Percentiles rank a stretch among this genome's conserved stretches.
These are phyloP conservation scores for Rehmannia glutinosa DNA, from an alignment of 257 asterid genomes.

Conservation along the genomic window DNA sequence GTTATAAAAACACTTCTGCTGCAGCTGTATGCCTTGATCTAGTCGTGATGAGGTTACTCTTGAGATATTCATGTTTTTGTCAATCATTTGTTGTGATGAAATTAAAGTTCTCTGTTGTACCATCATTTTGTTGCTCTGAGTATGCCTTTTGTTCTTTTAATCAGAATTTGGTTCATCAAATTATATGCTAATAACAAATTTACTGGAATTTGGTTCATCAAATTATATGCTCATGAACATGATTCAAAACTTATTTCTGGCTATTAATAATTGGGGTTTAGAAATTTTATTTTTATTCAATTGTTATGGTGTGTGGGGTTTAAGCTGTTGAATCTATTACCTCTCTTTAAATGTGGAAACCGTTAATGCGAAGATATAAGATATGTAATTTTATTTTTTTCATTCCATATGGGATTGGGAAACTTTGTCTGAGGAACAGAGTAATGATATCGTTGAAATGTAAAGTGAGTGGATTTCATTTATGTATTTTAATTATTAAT, in stretches of 20 bases:
- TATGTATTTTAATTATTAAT: not conserved
- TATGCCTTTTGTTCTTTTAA: not conserved
- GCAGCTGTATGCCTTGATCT: conserved; percentile 17
- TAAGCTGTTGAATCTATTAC: no score
- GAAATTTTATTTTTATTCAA: no score
- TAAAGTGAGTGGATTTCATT: conserved; percentile 8
- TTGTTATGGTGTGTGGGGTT: no score
- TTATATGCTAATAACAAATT: no score
- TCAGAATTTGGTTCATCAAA: not conserved
- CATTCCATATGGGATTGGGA: no score
- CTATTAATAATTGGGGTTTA: no score
- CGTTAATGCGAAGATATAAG: no score
- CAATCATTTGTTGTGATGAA: conserved; percentile 17
- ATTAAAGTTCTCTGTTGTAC: not conserved
- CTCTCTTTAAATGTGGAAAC: no score
- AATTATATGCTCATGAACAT: no score
- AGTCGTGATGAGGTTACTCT: not conserved
- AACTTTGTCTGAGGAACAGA: not conserved
- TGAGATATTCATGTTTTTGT: not conserved
- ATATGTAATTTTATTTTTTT: no score
- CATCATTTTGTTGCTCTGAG: not conserved
- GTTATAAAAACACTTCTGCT: not conserved
- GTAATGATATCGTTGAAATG: conserved; percentile 8
- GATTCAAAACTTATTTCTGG: no score
- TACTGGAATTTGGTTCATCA: no score